phyloP scores from a whole-genome alignment of 2,329 filamentous ascomycete genomes.

The Fusarium albosuccineum region DNA sequence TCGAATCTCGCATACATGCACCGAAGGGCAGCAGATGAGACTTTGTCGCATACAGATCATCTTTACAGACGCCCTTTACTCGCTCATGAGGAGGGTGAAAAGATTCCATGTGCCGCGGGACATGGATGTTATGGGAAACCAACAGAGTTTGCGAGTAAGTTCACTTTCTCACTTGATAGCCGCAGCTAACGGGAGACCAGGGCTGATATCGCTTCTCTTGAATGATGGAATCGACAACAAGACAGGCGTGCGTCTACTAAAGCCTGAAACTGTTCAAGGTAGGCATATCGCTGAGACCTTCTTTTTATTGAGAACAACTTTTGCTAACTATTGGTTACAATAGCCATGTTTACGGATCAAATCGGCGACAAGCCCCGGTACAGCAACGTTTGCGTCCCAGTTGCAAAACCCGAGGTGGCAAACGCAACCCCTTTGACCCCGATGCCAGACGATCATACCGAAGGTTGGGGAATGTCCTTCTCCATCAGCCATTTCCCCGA shows the following conservation, averaged over 20 bases:
- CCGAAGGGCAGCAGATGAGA: background rate
- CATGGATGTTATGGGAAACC: slow-evolving; percentile 3
- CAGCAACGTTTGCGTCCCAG: background rate
- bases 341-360: slow-evolving; percentile 4
- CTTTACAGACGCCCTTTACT: background rate
- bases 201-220: background rate
- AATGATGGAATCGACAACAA: slow-evolving; percentile 1
- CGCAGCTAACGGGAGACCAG: background rate
- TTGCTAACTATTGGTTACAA: no score
- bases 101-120: background rate
- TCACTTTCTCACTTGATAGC: background rate
- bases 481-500: background rate
- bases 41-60: background rate
- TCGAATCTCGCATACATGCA: slow-evolving; percentile 3
- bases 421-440: background rate
- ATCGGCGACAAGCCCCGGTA: background rate
- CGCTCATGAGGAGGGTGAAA: background rate
- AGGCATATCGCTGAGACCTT: background rate
- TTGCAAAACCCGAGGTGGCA: background rate
- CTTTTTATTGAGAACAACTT: background rate
- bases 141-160: background rate
- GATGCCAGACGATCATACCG: slow-evolving; percentile 4
- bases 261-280: background rate
- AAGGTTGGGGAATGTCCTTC: slow-evolving; percentile 4
- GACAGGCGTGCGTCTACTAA: background rate